A percentile compares a stretch with the other conserved stretches of the same genome.
These are phyloP conservation scores for Pezicula radicicola DNA, from an alignment of 2,329 filamentous ascomycete genomes.

Conservation along the genomic window DNA sequence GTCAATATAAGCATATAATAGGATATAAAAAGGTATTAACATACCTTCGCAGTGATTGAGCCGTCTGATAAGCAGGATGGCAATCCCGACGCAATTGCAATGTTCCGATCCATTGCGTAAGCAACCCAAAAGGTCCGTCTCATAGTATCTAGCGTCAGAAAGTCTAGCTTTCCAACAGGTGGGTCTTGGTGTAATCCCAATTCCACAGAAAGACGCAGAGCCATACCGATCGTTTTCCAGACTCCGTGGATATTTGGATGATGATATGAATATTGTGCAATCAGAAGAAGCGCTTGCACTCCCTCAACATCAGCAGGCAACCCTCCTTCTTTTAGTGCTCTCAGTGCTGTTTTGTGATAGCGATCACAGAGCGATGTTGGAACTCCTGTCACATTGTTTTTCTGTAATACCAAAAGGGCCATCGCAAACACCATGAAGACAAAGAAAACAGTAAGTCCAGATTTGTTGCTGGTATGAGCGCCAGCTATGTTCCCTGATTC, in stretches of 20 bases:
- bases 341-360: constrained; percentile 1
- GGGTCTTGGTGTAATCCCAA: constrained; percentile 8
- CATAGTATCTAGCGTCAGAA: constrained; percentile 4
- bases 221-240: constrained; percentile 5
- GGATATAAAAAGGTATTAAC: background rate
- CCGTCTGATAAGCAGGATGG: constrained; percentile 6
- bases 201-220: constrained; percentile 6
- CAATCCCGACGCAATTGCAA: background rate
- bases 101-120: constrained; percentile 8
- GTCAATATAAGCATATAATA: background rate
- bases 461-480: background rate
- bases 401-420: constrained; percentile 3
- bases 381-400: constrained; percentile 1
- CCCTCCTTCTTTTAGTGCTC: background rate
- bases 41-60: constrained; percentile 3
- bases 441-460: constrained; percentile 3
- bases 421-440: constrained; percentile 9
- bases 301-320: constrained; percentile 7
- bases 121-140: constrained; percentile 10
- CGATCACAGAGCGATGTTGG: background rate
- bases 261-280: constrained; percentile 4
- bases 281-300: constrained; percentile 9
- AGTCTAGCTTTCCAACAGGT: background rate
- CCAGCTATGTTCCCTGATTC: background rate
- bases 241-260: constrained; percentile 2